Percentiles rank a stretch among this genome's conserved stretches.
Evolutionary conservation across 495 filamentous ascomycete genomes (phyloP).

Genomic region (Annulohypoxylon maeteangense): DNA sequence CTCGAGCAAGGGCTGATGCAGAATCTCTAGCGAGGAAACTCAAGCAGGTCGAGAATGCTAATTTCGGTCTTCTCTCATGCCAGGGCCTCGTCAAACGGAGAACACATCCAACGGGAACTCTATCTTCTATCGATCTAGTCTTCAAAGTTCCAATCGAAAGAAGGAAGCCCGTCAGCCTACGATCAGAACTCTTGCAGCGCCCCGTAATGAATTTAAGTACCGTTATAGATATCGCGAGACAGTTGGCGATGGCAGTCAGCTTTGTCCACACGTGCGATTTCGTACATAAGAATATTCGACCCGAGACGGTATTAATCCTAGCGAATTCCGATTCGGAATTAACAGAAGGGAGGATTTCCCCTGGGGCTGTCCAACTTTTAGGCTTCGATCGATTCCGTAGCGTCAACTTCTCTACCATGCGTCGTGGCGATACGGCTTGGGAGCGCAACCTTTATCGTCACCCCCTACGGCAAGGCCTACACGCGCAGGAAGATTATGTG

Average conservation of each 20-base stretch:
- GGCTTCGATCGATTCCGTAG: constrained; percentile 44
- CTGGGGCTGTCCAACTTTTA: constrained; percentile 57
- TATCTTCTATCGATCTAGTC: not conserved
- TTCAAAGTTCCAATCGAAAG: not conserved
- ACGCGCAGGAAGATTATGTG: constrained; percentile 41
- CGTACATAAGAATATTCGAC: constrained; percentile 66
- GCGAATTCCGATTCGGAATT: not conserved
- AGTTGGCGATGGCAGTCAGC: constrained; percentile 53
- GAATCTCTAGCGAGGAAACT: not conserved
- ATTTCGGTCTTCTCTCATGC: not conserved
- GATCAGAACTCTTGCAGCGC: not conserved
- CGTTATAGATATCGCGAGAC: not conserved
- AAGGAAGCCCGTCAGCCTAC: not conserved
- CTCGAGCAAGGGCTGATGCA: not conserved
- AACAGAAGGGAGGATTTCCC: constrained; percentile 29
- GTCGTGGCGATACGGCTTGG: constrained; percentile 54
- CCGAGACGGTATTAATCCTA: constrained; percentile 47
- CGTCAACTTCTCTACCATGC: constrained; percentile 39
- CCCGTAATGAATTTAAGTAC: not conserved
- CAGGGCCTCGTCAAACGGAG: not conserved
- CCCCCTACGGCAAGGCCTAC: constrained; percentile 58
- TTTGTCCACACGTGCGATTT: constrained; percentile 60
- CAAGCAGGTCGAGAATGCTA: not conserved
- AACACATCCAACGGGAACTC: not conserved
- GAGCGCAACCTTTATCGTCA: constrained; percentile 66